Evolutionary conservation across 202 grass and related monocot genomes (phyloP).

Genomic region (Tripidium arundinaceum): DNA sequence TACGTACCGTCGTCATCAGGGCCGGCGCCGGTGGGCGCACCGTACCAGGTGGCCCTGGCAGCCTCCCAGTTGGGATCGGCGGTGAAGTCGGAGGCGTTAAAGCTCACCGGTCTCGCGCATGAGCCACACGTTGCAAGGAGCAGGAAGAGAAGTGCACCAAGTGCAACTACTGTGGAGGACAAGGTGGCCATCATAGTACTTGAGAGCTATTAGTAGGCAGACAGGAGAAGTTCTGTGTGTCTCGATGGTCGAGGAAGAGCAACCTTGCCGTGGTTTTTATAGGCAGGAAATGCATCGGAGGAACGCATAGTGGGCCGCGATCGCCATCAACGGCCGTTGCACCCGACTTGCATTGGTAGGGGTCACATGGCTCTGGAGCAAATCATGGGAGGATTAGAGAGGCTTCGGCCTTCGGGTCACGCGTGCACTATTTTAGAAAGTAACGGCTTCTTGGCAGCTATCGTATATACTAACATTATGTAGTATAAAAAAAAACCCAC

Average conservation of each 20-base stretch:
- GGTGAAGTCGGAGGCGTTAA: slow-evolving; percentile 28
- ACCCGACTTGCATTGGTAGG: slow-evolving; percentile 15
- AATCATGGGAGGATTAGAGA: slow-evolving; percentile 31
- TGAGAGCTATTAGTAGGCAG: neutral
- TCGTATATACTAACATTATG: neutral
- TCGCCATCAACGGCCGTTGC: slow-evolving; percentile 27
- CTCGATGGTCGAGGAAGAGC: neutral
- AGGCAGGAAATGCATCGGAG: neutral
- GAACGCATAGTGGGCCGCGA: neutral
- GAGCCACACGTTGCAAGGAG: slow-evolving; percentile 18
- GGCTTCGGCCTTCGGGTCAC: slow-evolving; percentile 13
- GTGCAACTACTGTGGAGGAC: neutral
- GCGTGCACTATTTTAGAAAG: slow-evolving; percentile 22
- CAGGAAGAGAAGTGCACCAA: slow-evolving; percentile 11
- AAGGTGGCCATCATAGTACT: slow-evolving; percentile 6
- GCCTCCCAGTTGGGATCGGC: slow-evolving; percentile 48
- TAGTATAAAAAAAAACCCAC: neutral
- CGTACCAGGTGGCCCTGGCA: slow-evolving; percentile 31
- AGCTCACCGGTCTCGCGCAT: neutral
- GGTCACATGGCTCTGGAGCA: slow-evolving; percentile 34
- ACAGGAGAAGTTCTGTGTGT: slow-evolving; percentile 14
- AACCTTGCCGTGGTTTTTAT: slow-evolving; percentile 34
- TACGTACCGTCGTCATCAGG: slow-evolving; percentile 12
- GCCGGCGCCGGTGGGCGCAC: slow-evolving; percentile 17
- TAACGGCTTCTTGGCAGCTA: slow-evolving; percentile 2